Evolutionary conservation across 1,139 yeast genomes (phyloP).

Genomic region (Blastobotrys indianensis): DNA sequence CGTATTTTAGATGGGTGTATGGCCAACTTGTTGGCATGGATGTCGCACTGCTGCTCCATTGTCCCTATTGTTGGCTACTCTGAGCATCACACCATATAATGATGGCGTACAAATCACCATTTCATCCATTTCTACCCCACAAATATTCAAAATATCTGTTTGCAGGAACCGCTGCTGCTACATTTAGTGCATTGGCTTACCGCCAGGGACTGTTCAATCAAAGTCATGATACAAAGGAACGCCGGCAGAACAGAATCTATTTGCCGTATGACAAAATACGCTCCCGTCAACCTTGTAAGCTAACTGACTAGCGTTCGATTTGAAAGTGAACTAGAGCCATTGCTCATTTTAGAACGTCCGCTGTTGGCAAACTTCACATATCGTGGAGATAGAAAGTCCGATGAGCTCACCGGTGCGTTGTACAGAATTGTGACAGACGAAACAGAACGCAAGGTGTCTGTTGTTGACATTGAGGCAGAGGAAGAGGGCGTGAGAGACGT

Average conservation of each 20-base stretch:
- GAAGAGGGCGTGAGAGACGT: conserved; percentile 57
- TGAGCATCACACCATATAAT: neutral
- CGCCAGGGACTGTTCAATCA: conserved; percentile 6
- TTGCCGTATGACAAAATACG: conserved; percentile 6
- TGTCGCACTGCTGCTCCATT: no score
- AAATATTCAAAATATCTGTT: conserved; percentile 10
- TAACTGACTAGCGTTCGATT: conserved; percentile 34
- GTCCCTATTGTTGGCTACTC: no score
- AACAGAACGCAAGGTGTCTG: conserved; percentile 47
- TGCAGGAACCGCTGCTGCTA: conserved; percentile 8
- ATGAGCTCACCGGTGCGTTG: conserved; percentile 57
- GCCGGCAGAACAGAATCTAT: conserved; percentile 10
- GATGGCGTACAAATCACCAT: conserved; percentile 9
- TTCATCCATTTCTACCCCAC: conserved; percentile 10
- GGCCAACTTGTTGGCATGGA: no score
- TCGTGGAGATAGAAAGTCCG: conserved; percentile 57
- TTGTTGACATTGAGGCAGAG: conserved; percentile 69
- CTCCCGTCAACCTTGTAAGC: no score
- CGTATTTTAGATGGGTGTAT: no score
- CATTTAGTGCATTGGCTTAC: conserved; percentile 7
- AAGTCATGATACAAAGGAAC: neutral
- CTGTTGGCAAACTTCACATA: conserved; percentile 66
- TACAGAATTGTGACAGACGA: conserved; percentile 51
- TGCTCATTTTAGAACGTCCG: conserved; percentile 50
- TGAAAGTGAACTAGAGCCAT: conserved; percentile 50